A percentile compares a stretch with the other conserved stretches of the same genome.
Evolutionary conservation across 1,139 yeast genomes (phyloP).

Genomic region (Yamadazyma taylorii): DNA sequence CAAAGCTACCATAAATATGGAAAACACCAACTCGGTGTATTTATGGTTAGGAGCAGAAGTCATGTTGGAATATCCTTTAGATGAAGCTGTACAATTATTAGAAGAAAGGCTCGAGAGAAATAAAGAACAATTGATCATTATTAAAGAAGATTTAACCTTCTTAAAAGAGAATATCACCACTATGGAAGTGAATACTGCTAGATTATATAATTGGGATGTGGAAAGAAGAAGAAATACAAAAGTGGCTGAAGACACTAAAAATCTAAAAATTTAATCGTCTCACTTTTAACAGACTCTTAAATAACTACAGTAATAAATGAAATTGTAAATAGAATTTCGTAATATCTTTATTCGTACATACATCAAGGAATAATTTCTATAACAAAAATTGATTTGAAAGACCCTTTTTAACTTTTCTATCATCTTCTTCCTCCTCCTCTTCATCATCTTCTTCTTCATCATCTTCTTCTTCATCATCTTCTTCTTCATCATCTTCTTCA

Average conservation of each 20-base stretch:
- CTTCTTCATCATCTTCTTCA: too few relatives aligned
- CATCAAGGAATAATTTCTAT: conserved; percentile 3
- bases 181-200: conserved; percentile 95
- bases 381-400: conserved; percentile 14
- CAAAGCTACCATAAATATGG: conserved; percentile 65
- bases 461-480: too few relatives aligned
- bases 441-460: too few relatives aligned
- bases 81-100: conserved; percentile 78
- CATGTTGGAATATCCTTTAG: conserved; percentile 91
- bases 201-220: conserved; percentile 95
- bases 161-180: conserved; percentile 92
- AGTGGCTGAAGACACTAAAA: conserved; percentile 37
- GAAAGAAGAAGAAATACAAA: conserved; percentile 64
- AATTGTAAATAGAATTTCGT: neutral
- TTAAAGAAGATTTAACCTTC: conserved; percentile 85
- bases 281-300: too few relatives aligned
- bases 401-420: conserved; percentile 8
- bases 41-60: conserved; percentile 98
- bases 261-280: conserved; percentile 12
- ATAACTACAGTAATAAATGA: neutral
- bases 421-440: too few relatives aligned
- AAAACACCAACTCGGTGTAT: conserved; percentile 54
- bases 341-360: too few relatives aligned
- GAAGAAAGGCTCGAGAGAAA: conserved; percentile 64
- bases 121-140: conserved; percentile 52